Evolutionary conservation across 2,329 filamentous ascomycete species (phyloP).

Genomic region (Scedosporium boydii): DNA sequence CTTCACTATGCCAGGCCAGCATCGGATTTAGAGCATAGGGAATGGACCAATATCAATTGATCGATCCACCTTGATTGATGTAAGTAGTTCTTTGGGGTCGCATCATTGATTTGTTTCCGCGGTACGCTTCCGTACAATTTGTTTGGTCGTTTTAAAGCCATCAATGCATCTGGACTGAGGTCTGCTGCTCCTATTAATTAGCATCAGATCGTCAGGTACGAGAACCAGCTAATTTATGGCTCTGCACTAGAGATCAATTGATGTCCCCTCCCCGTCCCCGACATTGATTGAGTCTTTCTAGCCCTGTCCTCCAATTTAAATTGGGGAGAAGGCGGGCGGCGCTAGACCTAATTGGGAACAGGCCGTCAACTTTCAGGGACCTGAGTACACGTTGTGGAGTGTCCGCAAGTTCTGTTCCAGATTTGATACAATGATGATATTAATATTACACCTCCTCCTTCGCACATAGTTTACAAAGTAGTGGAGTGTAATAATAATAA

Average conservation of each 20-base stretch:
- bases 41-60: neutral
- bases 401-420: neutral
- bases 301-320: neutral
- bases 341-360: neutral
- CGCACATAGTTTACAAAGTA: too few species aligned
- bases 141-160: neutral
- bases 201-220: neutral
- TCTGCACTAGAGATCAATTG: neutral
- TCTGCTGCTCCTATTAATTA: too few species aligned
- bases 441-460: too few species aligned
- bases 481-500: too few species aligned
- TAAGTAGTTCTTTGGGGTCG: too few species aligned
- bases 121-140: too few species aligned
- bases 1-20: too few species aligned
- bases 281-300: neutral
- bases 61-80: too few species aligned
- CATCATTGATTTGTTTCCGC: too few species aligned
- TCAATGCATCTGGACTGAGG: neutral
- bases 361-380: neutral
- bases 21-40: too few species aligned
- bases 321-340: neutral
- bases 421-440: neutral
- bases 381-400: neutral
- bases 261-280: neutral
- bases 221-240: neutral